Base-by-base conservation (phyloP, 2,329 filamentous ascomycete genomes). In the Xylaria sp. region DNA sequence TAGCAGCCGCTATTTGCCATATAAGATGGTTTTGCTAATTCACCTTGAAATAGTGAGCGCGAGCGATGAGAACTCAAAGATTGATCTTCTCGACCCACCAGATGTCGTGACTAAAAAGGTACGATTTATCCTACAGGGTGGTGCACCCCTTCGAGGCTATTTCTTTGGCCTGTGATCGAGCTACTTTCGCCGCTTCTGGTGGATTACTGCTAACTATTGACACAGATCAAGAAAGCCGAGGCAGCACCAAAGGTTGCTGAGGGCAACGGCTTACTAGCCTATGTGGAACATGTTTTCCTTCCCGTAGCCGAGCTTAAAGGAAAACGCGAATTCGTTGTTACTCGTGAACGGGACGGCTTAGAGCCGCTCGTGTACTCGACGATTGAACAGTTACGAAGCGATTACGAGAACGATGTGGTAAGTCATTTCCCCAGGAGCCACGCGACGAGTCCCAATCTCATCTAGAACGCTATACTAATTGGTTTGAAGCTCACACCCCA, bases 201-300 rank as follows among this genome's bases (percentile, higher is more conserved):
- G 2, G 1, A 19, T n/a, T 42, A 6, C 36, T 47, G 36, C 57
- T 71, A 24, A 71, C 3, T 7, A 4, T 32, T n/a, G 11, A 4
- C 11, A 64, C 48, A 71, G 85, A 85, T 97, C 61, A 90, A 90
- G 77, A 98, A 98, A 81, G 94, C 95, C 0, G 88, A 91, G 70
- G 92, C 92, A 24, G 88, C 89, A 17, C 94, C 94, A 36, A 89
- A 89, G 76, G 85, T 91, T 30, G 85, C 93, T 4, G 93, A 97
- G 75, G 92, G 91, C 34, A 98, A 98, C 78, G 96, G 95, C 21
- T 84, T 98, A 12, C 83, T 98, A 60, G 89, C 92, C 2, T 94
- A 98, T 70, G 90, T 96, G 21, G 93, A 98, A 80, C 93, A 89
- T 77, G 93, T 98, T 34, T 85, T 98, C 36, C 86, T 99, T 9